Evolutionary conservation across 2,329 filamentous ascomycete species (phyloP).

Genomic region (Trichoderma pleuroti): DNA sequence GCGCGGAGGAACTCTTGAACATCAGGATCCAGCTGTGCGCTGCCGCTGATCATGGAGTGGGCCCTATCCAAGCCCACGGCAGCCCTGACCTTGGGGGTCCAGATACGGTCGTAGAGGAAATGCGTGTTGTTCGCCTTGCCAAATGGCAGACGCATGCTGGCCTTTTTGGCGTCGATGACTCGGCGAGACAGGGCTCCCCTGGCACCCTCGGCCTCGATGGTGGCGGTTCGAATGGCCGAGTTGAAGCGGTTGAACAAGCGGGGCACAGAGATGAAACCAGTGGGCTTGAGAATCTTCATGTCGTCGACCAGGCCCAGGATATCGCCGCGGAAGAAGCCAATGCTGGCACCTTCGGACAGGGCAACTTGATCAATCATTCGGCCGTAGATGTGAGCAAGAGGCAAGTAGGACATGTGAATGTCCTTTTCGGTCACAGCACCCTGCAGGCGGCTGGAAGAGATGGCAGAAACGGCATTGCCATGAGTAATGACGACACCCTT

Average conservation of each 20-base stretch:
- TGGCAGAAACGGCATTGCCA: conserved; percentile 70
- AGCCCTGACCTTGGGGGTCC: conserved; percentile 81
- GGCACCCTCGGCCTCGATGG: conserved; percentile 73
- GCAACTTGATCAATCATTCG: conserved; percentile 75
- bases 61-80: conserved; percentile 76
- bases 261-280: conserved; percentile 81
- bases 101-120: conserved; percentile 78
- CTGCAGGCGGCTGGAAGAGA: conserved; percentile 57
- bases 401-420: conserved; percentile 79
- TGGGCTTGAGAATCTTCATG: conserved; percentile 80
- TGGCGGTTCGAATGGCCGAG: conserved; percentile 73
- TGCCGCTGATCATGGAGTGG: conserved; percentile 77
- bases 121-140: conserved; percentile 77
- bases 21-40: conserved; percentile 82
- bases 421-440: conserved; percentile 52
- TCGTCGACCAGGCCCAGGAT: conserved; percentile 84
- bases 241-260: conserved; percentile 90
- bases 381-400: conserved; percentile 90
- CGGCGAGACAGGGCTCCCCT: conserved; percentile 77
- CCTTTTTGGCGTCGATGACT: conserved; percentile 75
- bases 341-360: conserved; percentile 66
- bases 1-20: conserved; percentile 87
- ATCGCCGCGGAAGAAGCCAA: conserved; percentile 95
- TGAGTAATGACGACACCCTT: conserved; percentile 86
- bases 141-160: conserved; percentile 67